Percentiles rank a stretch among this genome's conserved stretches.
Conservation (phyloP, 306 rosid species). For the Oemleria cerasiformis region DNA sequence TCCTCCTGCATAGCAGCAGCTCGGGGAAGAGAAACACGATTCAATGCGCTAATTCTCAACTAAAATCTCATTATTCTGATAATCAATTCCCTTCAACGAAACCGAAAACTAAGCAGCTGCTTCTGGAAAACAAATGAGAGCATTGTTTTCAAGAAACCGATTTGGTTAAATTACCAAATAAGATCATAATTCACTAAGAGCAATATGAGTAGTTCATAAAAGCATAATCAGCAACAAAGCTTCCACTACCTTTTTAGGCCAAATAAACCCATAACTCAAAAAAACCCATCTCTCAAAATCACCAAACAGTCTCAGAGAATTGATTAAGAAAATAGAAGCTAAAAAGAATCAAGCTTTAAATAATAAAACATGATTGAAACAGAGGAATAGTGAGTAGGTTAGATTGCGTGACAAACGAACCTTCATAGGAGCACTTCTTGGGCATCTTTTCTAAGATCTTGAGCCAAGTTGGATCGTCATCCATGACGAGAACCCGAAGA, state of each 20-base stretch:
- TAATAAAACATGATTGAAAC: not conserved
- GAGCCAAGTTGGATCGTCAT: constrained; percentile 96
- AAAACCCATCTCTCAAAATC: constrained; percentile 11
- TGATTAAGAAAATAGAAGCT: not conserved
- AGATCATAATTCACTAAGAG: not conserved
- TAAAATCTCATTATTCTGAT: not conserved
- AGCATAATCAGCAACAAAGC: not conserved
- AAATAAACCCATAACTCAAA: constrained; percentile 14
- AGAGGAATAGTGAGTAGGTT: not conserved
- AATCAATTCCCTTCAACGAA: not conserved
- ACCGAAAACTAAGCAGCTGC: not conserved
- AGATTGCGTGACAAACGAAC: constrained; percentile 21
- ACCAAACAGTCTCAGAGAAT: constrained; percentile 8
- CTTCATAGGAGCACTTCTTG: constrained; percentile 85
- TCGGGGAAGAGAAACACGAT: not conserved
- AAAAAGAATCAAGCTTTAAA: not conserved
- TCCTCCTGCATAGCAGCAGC: not conserved
- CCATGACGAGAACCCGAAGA: constrained; percentile 86
- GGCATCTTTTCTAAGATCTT: constrained; percentile 98
- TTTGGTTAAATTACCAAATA: not conserved
- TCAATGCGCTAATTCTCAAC: not conserved
- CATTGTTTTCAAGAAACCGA: constrained; percentile 8
- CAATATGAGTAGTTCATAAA: not conserved
- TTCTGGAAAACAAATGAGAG: not conserved
- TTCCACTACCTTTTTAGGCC: constrained; percentile 9